Evolutionary conservation across 164 flowering plant species (phyloP), one percentile per base, ranked within the genome.

Genomic region (Vitis cinerea): DNA sequence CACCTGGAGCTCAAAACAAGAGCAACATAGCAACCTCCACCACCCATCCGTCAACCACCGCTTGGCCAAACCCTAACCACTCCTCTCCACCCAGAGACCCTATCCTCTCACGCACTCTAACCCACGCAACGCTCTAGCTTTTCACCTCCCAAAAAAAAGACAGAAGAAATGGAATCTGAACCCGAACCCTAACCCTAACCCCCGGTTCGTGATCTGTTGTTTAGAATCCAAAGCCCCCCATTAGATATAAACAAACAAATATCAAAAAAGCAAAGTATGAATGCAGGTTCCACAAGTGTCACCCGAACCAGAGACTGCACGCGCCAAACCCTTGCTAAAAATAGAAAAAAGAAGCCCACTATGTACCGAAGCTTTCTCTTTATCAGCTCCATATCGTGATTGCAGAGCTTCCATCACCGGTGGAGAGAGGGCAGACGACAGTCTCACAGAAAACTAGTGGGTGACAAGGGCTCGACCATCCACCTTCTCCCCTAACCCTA

Each of bases 281-380:
- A 72, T 72, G 76, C 58, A 54, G 57, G 50, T 31, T 9, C 47
- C 72, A 78, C 78, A 80, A 66, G 77, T 76, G 83, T 71, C 77
- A 68, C 23, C 1, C 59, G n/a, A 11, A 23, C 37, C 59, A 12
- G 30, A 37, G 57, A 13, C 50, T 30, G 49, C 53, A 17, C 13
- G 51, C 73, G 37, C 68, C 70, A 73, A 66, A 29, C 59, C 66
- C 76, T 77, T 75, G 68, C 81, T 37, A 72, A 77, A 77, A 77
- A 72, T 70, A 67, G 75, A 23, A 72, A 54, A 68, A 64, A 13
- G 55, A 29, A 48, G 1, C 47, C 49, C 52, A 59, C 17, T 14
- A 37, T 37, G 44, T 37, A 6, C 44, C 44, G 44, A 37, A 37
- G 44, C 44, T 37, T 37, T 37, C 44, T 37, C 44, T 37, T 37